Evolutionary conservation across 495 filamentous ascomycete species (phyloP).

Genomic region (Hypoxylon cercidicola): DNA sequence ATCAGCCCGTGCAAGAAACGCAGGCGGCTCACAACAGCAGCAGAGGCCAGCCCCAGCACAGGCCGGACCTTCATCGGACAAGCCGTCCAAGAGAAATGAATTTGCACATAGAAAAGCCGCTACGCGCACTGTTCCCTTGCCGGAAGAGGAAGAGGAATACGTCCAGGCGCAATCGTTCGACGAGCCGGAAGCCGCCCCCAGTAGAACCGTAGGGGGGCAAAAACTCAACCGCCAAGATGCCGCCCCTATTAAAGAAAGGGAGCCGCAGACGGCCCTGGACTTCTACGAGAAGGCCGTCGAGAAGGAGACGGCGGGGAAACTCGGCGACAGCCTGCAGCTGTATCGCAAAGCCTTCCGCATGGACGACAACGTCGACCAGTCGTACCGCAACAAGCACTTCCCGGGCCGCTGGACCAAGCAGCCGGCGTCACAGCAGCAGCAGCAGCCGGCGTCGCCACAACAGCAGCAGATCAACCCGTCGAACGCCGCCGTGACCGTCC

Average conservation of each 20-base stretch:
- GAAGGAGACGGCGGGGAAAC: constrained; percentile 80
- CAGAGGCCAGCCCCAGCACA: constrained; percentile 18
- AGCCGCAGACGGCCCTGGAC: constrained; percentile 84
- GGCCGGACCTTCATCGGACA: constrained; percentile 34
- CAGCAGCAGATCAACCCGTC: constrained; percentile 60
- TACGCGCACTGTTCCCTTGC: constrained; percentile 22
- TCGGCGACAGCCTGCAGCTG: constrained; percentile 88
- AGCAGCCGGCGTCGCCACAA: too few species aligned
- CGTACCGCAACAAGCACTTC: constrained; percentile 92
- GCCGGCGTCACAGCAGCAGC: too few species aligned
- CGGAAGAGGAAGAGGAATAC: constrained; percentile 56
- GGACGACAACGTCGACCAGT: constrained; percentile 82
- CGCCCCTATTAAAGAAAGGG: constrained; percentile 41
- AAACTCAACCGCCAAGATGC: constrained; percentile 28
- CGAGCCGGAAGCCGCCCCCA: constrained; percentile 34
- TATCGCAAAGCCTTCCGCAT: constrained; percentile 94
- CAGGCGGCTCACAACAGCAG: constrained; percentile 15
- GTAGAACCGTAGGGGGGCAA: constrained; percentile 24
- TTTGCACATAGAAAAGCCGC: constrained; percentile 33
- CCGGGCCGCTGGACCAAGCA: constrained; percentile 62
- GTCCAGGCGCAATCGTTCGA: constrained; percentile 52
- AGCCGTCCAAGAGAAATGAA: constrained; percentile 40
- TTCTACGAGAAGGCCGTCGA: constrained; percentile 94
- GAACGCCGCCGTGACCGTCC: constrained; percentile 61
- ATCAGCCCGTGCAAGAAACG: constrained; percentile 56